phyloP scores from a whole-genome alignment of 129 eudicot species.

The Tagetes erecta region DNA sequence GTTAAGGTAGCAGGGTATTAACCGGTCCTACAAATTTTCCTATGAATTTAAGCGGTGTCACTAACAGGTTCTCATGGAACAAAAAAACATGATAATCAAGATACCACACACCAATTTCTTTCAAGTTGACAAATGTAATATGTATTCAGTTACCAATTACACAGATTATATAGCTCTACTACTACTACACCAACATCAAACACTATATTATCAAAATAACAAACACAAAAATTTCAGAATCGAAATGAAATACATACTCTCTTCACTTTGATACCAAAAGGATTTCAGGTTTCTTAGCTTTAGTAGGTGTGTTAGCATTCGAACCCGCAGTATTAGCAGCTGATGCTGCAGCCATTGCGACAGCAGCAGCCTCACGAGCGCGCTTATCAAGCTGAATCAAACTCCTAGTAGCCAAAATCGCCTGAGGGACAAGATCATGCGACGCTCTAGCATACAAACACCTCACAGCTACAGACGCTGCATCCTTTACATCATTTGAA shows the following conservation, averaged over 20 bases:
- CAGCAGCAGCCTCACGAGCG: slow-evolving; percentile 66
- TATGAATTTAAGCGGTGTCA: too few species aligned
- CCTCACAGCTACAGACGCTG: slow-evolving; percentile 72
- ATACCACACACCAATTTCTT: slow-evolving; percentile 27
- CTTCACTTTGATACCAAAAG: slow-evolving; percentile 83
- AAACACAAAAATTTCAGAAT: slow-evolving; percentile 18
- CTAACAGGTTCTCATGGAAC: not conserved
- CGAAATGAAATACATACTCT: slow-evolving; percentile 36
- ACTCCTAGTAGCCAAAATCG: slow-evolving; percentile 79
- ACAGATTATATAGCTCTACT: slow-evolving; percentile 34
- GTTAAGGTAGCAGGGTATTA: not conserved
- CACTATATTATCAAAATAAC: slow-evolving; percentile 25
- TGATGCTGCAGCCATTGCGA: slow-evolving; percentile 39
- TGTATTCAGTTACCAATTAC: slow-evolving; percentile 30
- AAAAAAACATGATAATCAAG: slow-evolving; percentile 12
- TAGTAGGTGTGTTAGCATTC: slow-evolving; percentile 77
- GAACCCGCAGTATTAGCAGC: slow-evolving; percentile 47
- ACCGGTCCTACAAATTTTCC: too few species aligned
- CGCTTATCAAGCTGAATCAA: slow-evolving; percentile 81
- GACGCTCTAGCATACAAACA: slow-evolving; percentile 81
- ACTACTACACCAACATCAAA: slow-evolving; percentile 33
- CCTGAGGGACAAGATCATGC: slow-evolving; percentile 90
- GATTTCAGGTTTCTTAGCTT: slow-evolving; percentile 90
- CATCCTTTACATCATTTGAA: slow-evolving; percentile 65
- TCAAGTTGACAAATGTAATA: slow-evolving; percentile 26